These are phyloP conservation scores for Verticillium tricorpus DNA, from an alignment of 2,329 filamentous ascomycete species.

Conservation along the genomic window DNA sequence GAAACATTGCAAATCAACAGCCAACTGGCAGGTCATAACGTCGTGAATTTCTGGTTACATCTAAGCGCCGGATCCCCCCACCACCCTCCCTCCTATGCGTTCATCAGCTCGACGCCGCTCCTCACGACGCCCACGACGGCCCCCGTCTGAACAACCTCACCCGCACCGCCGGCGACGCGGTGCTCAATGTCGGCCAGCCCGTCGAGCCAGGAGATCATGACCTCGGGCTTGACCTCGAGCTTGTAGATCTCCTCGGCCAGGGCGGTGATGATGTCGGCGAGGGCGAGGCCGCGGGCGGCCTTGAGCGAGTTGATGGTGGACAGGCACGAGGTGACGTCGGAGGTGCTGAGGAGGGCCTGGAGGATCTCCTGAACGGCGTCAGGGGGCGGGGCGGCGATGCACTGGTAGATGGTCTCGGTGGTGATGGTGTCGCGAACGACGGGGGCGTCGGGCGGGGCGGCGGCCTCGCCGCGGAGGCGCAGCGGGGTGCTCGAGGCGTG, in stretches of 20 bases:
- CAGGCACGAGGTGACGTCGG: conserved; percentile 85
- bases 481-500: conserved; percentile 84
- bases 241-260: conserved; percentile 77
- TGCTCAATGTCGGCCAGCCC: conserved; percentile 92
- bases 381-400: conserved; percentile 91
- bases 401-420: conserved; percentile 93
- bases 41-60: background rate
- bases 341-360: conserved; percentile 74
- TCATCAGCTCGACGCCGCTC: conserved; percentile 72
- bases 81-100: conserved; percentile 15
- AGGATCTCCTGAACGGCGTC: conserved; percentile 82
- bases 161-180: conserved; percentile 79
- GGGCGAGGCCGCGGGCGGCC: conserved; percentile 74
- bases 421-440: conserved; percentile 75
- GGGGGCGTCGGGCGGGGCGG: conserved; percentile 55
- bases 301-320: conserved; percentile 87
- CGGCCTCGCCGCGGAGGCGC: conserved; percentile 53
- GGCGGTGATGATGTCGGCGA: conserved; percentile 90
- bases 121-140: conserved; percentile 87
- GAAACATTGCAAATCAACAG: background rate
- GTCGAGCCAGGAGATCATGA: conserved; percentile 86
- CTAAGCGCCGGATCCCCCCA: background rate
- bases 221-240: conserved; percentile 79
- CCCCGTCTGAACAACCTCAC: conserved; percentile 85
- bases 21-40: background rate